These are phyloP conservation scores for Aphanomyces cochlioides DNA, from an alignment of 352 stramenopile genomes.

Conservation along the genomic window DNA sequence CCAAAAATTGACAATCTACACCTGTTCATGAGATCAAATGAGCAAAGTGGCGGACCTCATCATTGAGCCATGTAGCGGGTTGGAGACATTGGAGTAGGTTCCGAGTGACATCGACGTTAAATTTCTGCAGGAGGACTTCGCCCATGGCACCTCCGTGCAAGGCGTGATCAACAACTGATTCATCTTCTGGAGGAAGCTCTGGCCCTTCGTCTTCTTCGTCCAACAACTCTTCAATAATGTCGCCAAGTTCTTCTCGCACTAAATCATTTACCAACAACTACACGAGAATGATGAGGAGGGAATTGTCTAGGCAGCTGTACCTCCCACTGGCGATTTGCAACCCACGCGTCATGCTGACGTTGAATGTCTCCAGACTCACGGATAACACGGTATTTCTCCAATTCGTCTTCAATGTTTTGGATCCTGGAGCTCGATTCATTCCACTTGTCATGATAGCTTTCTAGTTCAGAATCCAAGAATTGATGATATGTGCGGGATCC, in stretches of 20 bases:
- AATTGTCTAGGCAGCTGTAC: background rate
- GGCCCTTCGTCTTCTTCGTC: constrained; percentile 49
- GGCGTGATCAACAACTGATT: constrained; percentile 54
- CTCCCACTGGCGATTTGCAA: constrained; percentile 23
- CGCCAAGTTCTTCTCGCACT: constrained; percentile 50
- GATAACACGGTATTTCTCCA: constrained; percentile 11
- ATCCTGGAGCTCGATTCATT: constrained; percentile 1
- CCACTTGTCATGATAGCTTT: constrained; percentile 9
- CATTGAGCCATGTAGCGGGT: constrained; percentile 70
- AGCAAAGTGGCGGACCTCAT: constrained; percentile 47
- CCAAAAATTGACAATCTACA: constrained; percentile 83
- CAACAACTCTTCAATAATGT: constrained; percentile 50
- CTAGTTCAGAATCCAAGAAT: constrained; percentile 8
- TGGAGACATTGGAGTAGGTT: constrained; percentile 67
- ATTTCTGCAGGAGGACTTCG: constrained; percentile 75
- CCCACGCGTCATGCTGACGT: constrained; percentile 21
- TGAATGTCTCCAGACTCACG: constrained; percentile 22
- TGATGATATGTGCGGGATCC: background rate
- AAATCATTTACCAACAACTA: constrained; percentile 63
- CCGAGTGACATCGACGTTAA: constrained; percentile 75
- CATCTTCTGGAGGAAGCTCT: constrained; percentile 59
- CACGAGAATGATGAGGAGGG: background rate
- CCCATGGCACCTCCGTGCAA: constrained; percentile 51
- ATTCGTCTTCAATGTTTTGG: constrained; percentile 10
- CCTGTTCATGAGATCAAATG: constrained; percentile 2